Conservation (phyloP, 495 filamentous ascomycete genomes). For the Trichoderma asperelloides region DNA sequence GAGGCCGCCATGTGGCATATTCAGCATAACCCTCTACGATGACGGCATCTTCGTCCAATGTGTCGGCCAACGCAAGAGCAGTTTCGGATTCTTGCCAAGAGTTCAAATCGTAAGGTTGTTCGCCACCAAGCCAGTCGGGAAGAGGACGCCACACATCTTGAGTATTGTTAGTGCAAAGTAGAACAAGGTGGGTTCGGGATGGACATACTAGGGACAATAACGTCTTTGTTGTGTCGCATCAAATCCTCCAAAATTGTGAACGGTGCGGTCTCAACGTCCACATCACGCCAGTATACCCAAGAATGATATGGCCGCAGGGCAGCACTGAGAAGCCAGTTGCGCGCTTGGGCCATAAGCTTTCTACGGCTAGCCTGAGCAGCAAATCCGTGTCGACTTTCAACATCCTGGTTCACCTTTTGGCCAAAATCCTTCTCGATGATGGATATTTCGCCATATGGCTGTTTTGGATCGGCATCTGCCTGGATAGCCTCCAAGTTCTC, state of each 20-base stretch:
- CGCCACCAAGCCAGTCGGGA: conserved; percentile 97
- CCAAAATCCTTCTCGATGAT: conserved; percentile 99
- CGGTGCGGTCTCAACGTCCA: conserved; percentile 94
- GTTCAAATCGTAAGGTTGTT: conserved; percentile 98
- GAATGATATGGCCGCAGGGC: conserved; percentile 90
- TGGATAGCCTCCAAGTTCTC: conserved; percentile 73
- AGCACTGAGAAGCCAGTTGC: conserved; percentile 95
- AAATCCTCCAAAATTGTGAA: conserved; percentile 94
- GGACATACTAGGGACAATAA: conserved; percentile 95
- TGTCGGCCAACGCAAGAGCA: conserved; percentile 85
- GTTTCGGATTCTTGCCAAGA: conserved; percentile 99
- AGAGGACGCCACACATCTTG: conserved; percentile 96
- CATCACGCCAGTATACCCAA: conserved; percentile 99
- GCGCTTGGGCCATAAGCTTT: conserved; percentile 95
- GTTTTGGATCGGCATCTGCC: conserved; percentile 60
- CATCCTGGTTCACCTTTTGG: conserved; percentile 94
- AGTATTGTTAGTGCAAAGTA: not conserved
- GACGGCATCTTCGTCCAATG: conserved; percentile 94
- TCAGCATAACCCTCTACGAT: conserved; percentile 99
- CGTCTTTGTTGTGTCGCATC: conserved; percentile 98
- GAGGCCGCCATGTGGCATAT: conserved; percentile 97
- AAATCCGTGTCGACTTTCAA: conserved; percentile 95
- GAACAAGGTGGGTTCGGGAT: not conserved
- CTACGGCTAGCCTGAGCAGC: conserved; percentile 88
- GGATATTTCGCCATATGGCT: conserved; percentile 91